Percentiles rank a stretch among this genome's conserved stretches.
These are phyloP conservation scores for Austroboletus novae-zelandiae DNA, from an alignment of 1,284 basidiomycete genomes.

Conservation along the genomic window DNA sequence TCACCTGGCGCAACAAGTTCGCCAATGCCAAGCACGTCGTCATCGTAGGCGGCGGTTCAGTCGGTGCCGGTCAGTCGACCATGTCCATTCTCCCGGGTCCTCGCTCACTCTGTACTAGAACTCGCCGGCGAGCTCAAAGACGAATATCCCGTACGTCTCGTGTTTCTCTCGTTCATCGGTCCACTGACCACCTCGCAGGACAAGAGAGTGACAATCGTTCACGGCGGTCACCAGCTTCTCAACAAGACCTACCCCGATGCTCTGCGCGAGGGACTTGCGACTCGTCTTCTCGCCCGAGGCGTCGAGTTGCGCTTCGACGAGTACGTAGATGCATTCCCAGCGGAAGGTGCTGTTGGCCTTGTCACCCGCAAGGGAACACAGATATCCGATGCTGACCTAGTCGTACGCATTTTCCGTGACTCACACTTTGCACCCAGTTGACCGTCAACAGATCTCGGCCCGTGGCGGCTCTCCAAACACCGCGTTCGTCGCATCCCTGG, in stretches of 20 bases:
- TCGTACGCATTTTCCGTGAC: constrained; percentile 40
- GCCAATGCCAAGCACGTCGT: constrained; percentile 48
- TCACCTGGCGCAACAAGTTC: constrained; percentile 45
- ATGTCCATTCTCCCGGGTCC: background rate
- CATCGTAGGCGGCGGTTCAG: constrained; percentile 61
- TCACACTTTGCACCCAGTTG: background rate
- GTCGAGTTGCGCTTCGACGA: constrained; percentile 57
- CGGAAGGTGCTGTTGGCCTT: constrained; percentile 37
- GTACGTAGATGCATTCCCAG: constrained; percentile 45
- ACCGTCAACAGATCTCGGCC: constrained; percentile 42
- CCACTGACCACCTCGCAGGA: constrained; percentile 33
- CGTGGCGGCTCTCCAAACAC: constrained; percentile 54
- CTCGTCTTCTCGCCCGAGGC: constrained; percentile 41
- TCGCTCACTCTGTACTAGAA: constrained; percentile 36
- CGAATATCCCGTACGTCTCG: constrained; percentile 42
- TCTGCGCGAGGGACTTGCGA: constrained; percentile 49
- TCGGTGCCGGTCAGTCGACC: constrained; percentile 51
- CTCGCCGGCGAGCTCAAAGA: constrained; percentile 59
- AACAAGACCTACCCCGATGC: constrained; percentile 57
- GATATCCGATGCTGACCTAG: constrained; percentile 51
- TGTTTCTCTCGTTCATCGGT: background rate
- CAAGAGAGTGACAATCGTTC: constrained; percentile 65
- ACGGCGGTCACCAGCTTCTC: constrained; percentile 49
- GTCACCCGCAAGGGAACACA: constrained; percentile 52
- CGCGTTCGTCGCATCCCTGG: constrained; percentile 44